Evolutionary conservation across 164 flowering plant species (phyloP), one percentile per base, ranked within the genome.

Genomic region (grape (Vitis vinifera)): DNA sequence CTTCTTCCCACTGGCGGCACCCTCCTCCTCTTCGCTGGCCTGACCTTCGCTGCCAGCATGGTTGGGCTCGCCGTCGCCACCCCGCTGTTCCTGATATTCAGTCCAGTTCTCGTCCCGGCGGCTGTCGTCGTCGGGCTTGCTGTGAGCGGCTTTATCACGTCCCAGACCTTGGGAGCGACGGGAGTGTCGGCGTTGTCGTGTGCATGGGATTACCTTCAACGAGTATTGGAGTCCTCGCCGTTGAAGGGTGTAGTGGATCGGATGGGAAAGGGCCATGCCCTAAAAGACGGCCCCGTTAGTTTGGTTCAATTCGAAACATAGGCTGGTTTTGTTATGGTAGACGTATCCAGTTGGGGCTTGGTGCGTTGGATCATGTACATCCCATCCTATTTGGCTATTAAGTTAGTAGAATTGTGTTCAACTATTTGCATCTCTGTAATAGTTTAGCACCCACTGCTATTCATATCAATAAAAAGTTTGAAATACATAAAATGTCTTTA

Each of bases 71-170:
- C 72, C 0, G 57, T 87, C 9, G 49, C 85, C 50, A 74, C 84
- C 23, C 91, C 91, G 0, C 63, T 89, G 3, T 82, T 87, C 63
- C 9, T 88, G 69, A 37, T 87, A 63, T 88, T 80, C 81, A 87
- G 93, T 71, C 91, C 91, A 1, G 77, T 87, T 17, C 68, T 88
- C 2, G 83, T 85, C 44, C 93, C 93, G 2, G 89, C 93, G 0
- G 76, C 79, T 0, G 5, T 85, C n/a, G 69, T 59, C 5, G 2
- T 83, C 2, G 85, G 78, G 12, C 80, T 87, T 2, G 83, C 88
- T 0, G 84, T 85, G 12, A 51, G 83, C 1, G 85, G 75, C 1
- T 75, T 87, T 55, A 19, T 85, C 51, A 65, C 84, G 0, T 89
- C 91, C 1, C 89, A 88, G 0, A 85, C 88, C 1, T 74, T 87